These are phyloP conservation scores for Lentinula lateritia DNA, from an alignment of 768 basidiomycete species.

Conservation along the genomic window DNA sequence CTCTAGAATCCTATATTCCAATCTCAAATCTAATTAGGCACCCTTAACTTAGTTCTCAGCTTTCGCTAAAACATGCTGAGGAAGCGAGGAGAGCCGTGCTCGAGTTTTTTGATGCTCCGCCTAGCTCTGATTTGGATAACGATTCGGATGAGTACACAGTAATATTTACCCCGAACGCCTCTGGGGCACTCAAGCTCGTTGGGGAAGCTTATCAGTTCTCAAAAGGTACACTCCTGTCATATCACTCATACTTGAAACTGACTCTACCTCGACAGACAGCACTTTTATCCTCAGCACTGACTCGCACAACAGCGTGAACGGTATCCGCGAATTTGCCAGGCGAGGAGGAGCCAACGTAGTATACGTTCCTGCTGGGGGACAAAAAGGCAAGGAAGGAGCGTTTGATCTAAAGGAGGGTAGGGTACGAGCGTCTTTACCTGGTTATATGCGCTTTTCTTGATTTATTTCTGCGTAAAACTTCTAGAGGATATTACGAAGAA, in stretches of 20 bases:
- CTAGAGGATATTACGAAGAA: background rate
- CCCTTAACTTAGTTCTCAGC: slow-evolving; percentile 45
- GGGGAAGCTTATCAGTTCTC: slow-evolving; percentile 77
- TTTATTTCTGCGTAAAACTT: slow-evolving; percentile 11
- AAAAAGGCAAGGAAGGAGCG: slow-evolving; percentile 39
- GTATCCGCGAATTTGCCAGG: slow-evolving; percentile 68
- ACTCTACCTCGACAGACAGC: slow-evolving; percentile 31
- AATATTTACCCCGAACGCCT: slow-evolving; percentile 78
- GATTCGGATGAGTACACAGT: slow-evolving; percentile 56
- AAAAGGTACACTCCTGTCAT: slow-evolving; percentile 52
- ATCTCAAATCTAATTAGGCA: background rate
- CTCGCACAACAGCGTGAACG: slow-evolving; percentile 82
- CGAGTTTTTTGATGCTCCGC: slow-evolving; percentile 70
- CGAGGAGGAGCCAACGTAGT: slow-evolving; percentile 48
- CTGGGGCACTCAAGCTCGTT: slow-evolving; percentile 73
- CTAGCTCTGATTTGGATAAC: slow-evolving; percentile 10
- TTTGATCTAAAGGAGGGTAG: slow-evolving; percentile 53
- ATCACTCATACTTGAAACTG: slow-evolving; percentile 76
- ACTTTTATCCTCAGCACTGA: slow-evolving; percentile 67
- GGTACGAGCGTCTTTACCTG: slow-evolving; percentile 30
- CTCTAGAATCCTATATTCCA: slow-evolving; percentile 4
- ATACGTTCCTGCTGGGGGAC: slow-evolving; percentile 60
- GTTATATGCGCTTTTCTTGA: slow-evolving; percentile 21
- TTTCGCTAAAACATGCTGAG: slow-evolving; percentile 60
- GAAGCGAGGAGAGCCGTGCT: slow-evolving; percentile 72